Base-by-base conservation (phyloP, 768 basidiomycete genomes). In the Favolaschia claudopus region DNA sequence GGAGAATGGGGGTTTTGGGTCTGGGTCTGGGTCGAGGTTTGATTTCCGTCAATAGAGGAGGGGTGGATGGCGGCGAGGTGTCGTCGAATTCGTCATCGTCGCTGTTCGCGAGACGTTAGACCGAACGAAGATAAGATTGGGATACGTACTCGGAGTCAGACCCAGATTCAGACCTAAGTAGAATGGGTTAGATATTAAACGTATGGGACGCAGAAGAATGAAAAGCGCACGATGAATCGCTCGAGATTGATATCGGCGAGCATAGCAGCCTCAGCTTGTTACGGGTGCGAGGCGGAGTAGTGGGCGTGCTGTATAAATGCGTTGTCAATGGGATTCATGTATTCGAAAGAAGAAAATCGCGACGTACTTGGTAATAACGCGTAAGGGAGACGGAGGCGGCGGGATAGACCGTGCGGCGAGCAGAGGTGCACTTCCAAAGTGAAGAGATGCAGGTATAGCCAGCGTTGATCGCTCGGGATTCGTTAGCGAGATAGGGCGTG, bases 191-290 rank as follows among this genome's bases (percentile, higher is more conserved):
- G 22, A 38, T 13, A 15, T 8, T 39, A 17, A 7, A 4, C 19
- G 15, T 20, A 13, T 12, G n/a, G n/a, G n/a, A n/a, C n/a, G n/a
- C n/a, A n/a, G n/a, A 24, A 4, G 29, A 3, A n/a, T n/a, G n/a
- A 27, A 17, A 33, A 8, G 40, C 55, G 17, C 25, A 49, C 55
- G 46, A 42, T 6, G 54, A 55, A 33, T 39, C 54, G 12, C 54
- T 55, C 4, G 55, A 56, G 12, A 57, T 57, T 3, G 55, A 56
- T 31, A 56, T 56, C 3, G 55, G 55, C 5, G 55, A 57, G 9
- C 55, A 28, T 32, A 40, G 32, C 3, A 48, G n/a, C 8, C 33
- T 27, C 2, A 20, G 1, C n/a, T 33, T 34, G 7, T 49, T 42
- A 24, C 15, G 19, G 13, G 33, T 1, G 22, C 24, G 32, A 8